A percentile compares a stretch with the other conserved stretches of the same genome.
phyloP scores from a whole-genome alignment of 2,329 filamentous ascomycete species.

The Aspergillus costaricaensis region DNA sequence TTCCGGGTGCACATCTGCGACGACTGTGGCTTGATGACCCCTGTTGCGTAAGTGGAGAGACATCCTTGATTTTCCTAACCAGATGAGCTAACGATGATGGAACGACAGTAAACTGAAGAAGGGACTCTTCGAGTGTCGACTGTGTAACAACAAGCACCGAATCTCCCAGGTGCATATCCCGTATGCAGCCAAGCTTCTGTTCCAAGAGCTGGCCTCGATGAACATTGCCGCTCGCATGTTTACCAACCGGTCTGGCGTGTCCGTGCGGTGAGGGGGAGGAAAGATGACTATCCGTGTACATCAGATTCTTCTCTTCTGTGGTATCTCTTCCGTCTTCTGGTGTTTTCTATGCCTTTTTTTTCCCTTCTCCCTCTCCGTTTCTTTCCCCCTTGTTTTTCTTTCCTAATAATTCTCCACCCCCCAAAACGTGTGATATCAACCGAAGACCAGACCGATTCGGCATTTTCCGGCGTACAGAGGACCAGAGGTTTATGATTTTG shows the following conservation, averaged over 20 bases:
- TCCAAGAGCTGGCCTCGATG: slow-evolving; percentile 98
- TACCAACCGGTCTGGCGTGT: slow-evolving; percentile 63
- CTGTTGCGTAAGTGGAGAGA: slow-evolving; percentile 79
- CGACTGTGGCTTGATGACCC: slow-evolving; percentile 98
- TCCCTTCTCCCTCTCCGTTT: neutral
- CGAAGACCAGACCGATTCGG: slow-evolving; percentile 24
- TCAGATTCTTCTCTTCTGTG: slow-evolving; percentile 5
- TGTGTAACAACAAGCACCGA: slow-evolving; percentile 98
- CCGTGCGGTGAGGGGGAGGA: slow-evolving; percentile 38
- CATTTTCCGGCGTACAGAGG: slow-evolving; percentile 31
- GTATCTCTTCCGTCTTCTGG: neutral
- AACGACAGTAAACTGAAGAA: slow-evolving; percentile 79
- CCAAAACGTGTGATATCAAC: slow-evolving; percentile 19
- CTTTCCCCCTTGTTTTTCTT: slow-evolving; percentile 10
- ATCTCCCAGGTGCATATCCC: slow-evolving; percentile 98
- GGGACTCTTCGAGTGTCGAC: slow-evolving; percentile 92
- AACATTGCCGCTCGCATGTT: slow-evolving; percentile 98
- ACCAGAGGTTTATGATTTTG: slow-evolving; percentile 17
- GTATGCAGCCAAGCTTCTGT: slow-evolving; percentile 95
- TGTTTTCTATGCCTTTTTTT: neutral
- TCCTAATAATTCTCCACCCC: slow-evolving; percentile 8
- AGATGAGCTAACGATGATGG: slow-evolving; percentile 29
- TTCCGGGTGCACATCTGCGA: slow-evolving; percentile 98
- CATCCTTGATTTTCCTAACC: slow-evolving; percentile 1
- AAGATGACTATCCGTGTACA: slow-evolving; percentile 2